Evolutionary conservation across 352 stramenopile genomes (phyloP).

Genomic region (Pythium biforme): DNA sequence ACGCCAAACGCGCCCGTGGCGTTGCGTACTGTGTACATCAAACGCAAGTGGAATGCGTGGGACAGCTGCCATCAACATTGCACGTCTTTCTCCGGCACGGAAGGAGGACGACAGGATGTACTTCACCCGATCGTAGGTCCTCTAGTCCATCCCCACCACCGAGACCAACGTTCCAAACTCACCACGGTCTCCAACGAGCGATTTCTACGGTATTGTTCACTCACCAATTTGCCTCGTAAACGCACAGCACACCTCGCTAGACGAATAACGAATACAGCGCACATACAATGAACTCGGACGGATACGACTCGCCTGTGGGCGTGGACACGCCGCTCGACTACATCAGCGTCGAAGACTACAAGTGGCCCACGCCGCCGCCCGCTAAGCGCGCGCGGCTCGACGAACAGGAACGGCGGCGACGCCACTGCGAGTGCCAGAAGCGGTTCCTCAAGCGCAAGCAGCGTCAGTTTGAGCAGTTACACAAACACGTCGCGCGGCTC

Average conservation of each 20-base stretch:
- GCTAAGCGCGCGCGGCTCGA: not conserved
- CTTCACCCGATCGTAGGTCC: not conserved
- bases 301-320: not conserved
- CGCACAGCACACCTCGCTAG: no score
- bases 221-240: not conserved
- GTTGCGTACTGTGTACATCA: no score
- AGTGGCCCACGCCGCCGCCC: conserved; percentile 1
- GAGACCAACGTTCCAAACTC: not conserved
- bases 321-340: conserved; percentile 13
- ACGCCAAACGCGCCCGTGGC: no score
- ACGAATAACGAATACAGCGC: not conserved
- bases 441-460: conserved; percentile 14
- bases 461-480: not conserved
- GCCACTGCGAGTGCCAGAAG: conserved; percentile 10
- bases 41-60: no score
- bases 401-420: conserved; percentile 5
- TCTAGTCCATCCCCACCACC: not conserved
- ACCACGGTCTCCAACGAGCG: not conserved
- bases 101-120: not conserved
- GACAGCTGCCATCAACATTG: not conserved
- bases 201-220: no score
- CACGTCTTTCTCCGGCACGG: not conserved
- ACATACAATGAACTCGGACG: not conserved
- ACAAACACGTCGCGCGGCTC: not conserved
- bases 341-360: conserved; percentile 8